Percentiles rank a stretch among this genome's conserved stretches.
These are phyloP conservation scores for Croton laevigatus DNA, from an alignment of 441 rosid genomes.

Conservation along the genomic window DNA sequence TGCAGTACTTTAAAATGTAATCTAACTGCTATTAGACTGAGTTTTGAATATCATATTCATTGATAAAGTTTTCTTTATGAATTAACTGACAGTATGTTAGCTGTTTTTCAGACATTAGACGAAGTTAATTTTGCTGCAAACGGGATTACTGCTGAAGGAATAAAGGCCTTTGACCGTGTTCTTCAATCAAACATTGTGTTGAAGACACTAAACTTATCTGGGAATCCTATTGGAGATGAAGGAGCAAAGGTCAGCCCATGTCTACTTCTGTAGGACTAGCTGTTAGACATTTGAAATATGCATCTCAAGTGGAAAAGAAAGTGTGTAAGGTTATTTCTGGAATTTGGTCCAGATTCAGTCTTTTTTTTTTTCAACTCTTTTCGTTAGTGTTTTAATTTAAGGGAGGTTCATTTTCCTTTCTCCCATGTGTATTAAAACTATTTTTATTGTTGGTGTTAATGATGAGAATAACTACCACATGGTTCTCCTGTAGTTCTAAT, in stretches of 20 bases:
- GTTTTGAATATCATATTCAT: neutral
- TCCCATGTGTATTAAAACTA: no score
- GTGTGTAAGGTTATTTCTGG: neutral
- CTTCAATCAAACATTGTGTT: conserved; percentile 74
- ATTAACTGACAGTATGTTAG: conserved; percentile 13
- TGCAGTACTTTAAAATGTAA: conserved; percentile 1
- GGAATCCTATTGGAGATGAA: conserved; percentile 92
- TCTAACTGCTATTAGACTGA: neutral
- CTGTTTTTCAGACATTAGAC: conserved; percentile 53
- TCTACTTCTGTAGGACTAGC: neutral
- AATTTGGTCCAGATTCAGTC: neutral
- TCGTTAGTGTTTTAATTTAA: neutral
- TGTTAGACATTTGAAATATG: neutral
- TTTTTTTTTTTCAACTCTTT: neutral
- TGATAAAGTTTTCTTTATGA: neutral
- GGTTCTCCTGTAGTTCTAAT: no score
- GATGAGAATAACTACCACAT: no score
- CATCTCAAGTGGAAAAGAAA: neutral
- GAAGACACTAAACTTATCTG: conserved; percentile 74
- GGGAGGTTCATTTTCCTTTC: no score
- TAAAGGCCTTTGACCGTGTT: conserved; percentile 79
- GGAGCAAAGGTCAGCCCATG: conserved; percentile 74
- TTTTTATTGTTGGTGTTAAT: no score
- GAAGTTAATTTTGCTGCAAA: conserved; percentile 96
- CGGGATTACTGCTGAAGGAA: conserved; percentile 84